These are phyloP conservation scores for Fusarium sp. DNA, from an alignment of 2,329 filamentous ascomycete genomes.

Conservation along the genomic window DNA sequence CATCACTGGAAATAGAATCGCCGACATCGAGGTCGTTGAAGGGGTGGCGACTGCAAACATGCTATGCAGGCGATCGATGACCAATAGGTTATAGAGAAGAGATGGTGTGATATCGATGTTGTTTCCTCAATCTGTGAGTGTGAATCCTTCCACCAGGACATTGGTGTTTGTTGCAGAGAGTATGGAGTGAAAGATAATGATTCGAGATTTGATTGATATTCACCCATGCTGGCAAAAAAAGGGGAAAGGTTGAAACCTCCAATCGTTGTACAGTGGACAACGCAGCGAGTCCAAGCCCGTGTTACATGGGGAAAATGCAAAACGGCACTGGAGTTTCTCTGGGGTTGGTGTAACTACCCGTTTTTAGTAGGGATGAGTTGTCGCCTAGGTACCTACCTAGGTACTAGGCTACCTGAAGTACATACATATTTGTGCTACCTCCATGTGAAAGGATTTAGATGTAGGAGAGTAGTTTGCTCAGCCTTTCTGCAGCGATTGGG, in stretches of 20 bases:
- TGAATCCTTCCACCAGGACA: not conserved
- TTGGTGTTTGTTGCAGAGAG: not conserved
- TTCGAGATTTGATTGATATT: not conserved
- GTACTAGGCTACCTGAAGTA: not conserved
- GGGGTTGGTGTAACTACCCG: not conserved
- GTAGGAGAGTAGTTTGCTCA: not conserved
- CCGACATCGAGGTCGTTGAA: conserved; percentile 2
- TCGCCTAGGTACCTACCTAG: conserved; percentile 17
- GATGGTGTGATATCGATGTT: conserved; percentile 1
- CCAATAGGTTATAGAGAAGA: not conserved
- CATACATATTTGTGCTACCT: too few species aligned
- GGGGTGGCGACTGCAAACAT: not conserved
- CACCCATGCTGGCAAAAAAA: not conserved
- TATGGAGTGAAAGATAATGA: not conserved
- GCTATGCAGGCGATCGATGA: not conserved
- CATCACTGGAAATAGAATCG: not conserved
- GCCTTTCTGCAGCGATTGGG: not conserved
- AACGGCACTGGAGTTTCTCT: conserved; percentile 11
- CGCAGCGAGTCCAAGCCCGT: conserved; percentile 13
- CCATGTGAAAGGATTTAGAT: conserved; percentile 6
- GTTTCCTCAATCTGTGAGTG: not conserved
- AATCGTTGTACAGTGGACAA: conserved; percentile 24
- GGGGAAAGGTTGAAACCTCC: conserved; percentile 5
- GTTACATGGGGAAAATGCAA: conserved; percentile 10
- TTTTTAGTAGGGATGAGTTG: conserved; percentile 33